A percentile compares a stretch with the other conserved stretches of the same genome.
Evolutionary conservation across 148 eudicot species (phyloP).

Genomic region (Heliamphora exappendiculata): DNA sequence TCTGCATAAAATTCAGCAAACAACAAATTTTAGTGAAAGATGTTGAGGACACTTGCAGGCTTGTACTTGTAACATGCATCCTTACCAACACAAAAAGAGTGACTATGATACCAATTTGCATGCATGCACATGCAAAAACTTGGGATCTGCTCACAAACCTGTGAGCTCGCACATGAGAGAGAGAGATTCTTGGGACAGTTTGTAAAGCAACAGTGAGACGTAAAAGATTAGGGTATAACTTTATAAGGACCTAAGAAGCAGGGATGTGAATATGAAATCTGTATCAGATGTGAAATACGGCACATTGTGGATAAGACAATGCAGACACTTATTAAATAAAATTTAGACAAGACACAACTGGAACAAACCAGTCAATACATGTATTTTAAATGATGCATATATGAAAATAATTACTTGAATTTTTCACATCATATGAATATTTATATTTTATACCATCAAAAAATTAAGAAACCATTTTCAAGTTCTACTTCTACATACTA

Average conservation of each 20-base stretch:
- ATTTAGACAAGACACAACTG: no score
- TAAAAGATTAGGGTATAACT: neutral
- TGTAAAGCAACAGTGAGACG: neutral
- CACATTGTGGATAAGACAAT: no score
- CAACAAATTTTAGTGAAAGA: constrained; percentile 1
- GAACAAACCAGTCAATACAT: no score
- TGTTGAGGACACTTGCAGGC: neutral
- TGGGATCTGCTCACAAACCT: neutral
- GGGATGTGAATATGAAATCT: no score
- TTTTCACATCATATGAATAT: no score
- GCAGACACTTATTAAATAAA: no score
- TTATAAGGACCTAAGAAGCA: neutral
- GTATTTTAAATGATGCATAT: no score
- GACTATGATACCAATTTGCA: neutral
- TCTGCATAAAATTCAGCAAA: constrained; percentile 27
- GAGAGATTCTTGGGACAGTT: neutral
- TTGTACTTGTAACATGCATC: neutral
- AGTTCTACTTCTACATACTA: no score
- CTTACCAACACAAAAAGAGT: neutral
- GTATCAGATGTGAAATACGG: no score
- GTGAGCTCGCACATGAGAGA: neutral
- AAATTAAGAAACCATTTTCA: no score
- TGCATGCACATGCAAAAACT: neutral
- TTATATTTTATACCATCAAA: no score
- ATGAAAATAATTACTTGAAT: no score